phyloP scores from a whole-genome alignment of 2,329 filamentous ascomycete species.

The Beauveria caledonica region DNA sequence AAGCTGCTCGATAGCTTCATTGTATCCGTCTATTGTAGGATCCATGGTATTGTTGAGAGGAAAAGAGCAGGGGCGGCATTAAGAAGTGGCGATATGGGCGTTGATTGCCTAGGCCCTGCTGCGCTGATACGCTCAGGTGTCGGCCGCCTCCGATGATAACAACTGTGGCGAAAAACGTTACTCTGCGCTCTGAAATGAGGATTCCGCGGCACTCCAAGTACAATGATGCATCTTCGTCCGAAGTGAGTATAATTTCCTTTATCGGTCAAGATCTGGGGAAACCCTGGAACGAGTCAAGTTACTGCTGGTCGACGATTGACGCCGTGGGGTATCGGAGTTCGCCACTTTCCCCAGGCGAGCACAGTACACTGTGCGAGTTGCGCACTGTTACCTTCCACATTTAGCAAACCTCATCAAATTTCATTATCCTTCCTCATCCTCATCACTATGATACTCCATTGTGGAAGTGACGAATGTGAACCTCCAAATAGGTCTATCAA shows the following conservation, averaged over 20 bases:
- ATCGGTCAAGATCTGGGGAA: background rate
- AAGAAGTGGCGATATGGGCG: background rate
- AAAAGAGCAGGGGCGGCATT: background rate
- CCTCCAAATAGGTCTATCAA: too few species aligned
- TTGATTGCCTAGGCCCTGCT: background rate
- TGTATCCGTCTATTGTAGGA: constrained; percentile 35
- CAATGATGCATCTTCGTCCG: background rate
- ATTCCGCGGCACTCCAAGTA: background rate
- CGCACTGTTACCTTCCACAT: background rate
- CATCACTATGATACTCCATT: too few species aligned
- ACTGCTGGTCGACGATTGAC: background rate
- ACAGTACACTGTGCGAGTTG: background rate
- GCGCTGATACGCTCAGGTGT: background rate
- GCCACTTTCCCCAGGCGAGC: constrained; percentile 6
- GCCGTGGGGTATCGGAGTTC: constrained; percentile 9
- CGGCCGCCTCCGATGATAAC: constrained; percentile 1
- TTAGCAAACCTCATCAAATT: background rate
- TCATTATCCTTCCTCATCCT: too few species aligned
- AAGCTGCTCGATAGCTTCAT: constrained; percentile 49
- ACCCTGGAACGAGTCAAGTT: background rate
- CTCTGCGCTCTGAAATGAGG: background rate
- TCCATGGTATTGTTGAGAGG: constrained; percentile 11
- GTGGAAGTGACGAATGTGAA: too few species aligned
- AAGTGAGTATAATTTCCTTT: background rate
- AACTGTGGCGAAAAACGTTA: background rate